Conservation (phyloP, 352 stramenopile species). For the Pythium brachiatum region DNA sequence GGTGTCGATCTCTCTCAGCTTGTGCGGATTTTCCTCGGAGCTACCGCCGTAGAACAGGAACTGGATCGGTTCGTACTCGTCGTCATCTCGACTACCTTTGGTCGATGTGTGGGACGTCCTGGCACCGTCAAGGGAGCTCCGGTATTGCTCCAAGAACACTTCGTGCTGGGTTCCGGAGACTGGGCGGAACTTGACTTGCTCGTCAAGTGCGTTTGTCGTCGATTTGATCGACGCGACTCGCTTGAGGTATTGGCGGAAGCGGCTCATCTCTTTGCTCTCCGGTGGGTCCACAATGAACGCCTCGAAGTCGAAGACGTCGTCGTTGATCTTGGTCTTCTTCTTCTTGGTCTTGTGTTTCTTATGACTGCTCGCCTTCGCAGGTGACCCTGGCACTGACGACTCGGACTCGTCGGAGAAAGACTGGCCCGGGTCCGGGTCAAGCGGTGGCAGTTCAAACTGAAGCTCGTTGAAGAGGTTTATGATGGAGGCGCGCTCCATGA, state of each 20-base stretch:
- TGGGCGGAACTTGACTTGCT: conserved; percentile 16
- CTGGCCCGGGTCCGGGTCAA: not conserved
- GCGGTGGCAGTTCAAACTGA: conserved; percentile 18
- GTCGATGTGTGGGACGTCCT: not conserved
- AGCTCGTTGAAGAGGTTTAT: conserved; percentile 24
- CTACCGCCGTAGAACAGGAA: conserved; percentile 59
- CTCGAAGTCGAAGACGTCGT: not conserved
- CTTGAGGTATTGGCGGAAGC: conserved; percentile 20
- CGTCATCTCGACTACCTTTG: conserved; percentile 17
- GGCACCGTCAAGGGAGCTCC: conserved; percentile 5
- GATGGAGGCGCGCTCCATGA: conserved; percentile 20
- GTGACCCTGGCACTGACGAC: not conserved
- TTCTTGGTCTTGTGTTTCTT: not conserved
- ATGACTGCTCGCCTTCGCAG: not conserved
- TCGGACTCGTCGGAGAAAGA: not conserved
- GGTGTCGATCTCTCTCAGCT: conserved; percentile 30
- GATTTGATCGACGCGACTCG: conserved; percentile 4
- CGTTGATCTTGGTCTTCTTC: not conserved
- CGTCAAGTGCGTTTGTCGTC: not conserved
- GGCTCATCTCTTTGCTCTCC: conserved; percentile 12
- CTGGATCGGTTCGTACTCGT: conserved; percentile 29
- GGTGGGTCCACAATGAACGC: conserved; percentile 1
- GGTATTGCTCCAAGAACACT: conserved; percentile 15
- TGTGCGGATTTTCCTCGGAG: conserved; percentile 32
- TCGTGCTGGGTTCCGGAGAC: conserved; percentile 6